Base-by-base conservation (phyloP, 2,329 filamentous ascomycete species). In the Geoglossum cookeanum region DNA sequence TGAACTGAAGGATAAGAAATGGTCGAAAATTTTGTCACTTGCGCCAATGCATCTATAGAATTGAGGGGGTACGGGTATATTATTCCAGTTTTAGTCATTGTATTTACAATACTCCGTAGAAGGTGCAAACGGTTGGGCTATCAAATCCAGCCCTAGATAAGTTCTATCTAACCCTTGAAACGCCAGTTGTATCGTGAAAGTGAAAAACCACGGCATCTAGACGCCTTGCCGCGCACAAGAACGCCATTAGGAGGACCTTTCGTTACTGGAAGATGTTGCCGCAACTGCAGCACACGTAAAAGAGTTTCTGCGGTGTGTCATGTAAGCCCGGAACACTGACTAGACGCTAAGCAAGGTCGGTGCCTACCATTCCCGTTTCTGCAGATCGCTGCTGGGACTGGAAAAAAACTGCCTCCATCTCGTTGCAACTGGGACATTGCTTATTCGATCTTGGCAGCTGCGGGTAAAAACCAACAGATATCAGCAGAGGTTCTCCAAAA, bases 21-120 rank as follows among this genome's bases (percentile, higher is more conserved):
- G 92, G 92, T 94, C 89, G 65, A 98, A 97, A 80, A 97, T 98
- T 65, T 72, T 98, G 68, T 94, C 87, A 64, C 80, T 98, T 78
- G 92, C 92, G 57, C 91, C 92, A 52, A 82, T 85, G 79, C 81
- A 87, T 71, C 72, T 86, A 68, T 86, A 78, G 70, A 61, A 11
- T 22, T 52, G 64, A 48, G 15, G 35, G 7, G 32, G 17, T 39
- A 3, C 22, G 13, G 1, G 39, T 13, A 53, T 53, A 6, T 22
- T 22, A 9, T 45, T 45, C 22, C 22, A 9, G 17, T 45, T 17
- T 9, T 45, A 9, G 17, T 22, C 4, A 45, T 22, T 22, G 22
- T 22, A 22, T 22, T 22, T 22, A 22, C 22, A 22, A 22, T 22
- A 22, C 22, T 22, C 22, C 2, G 17, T 45, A 22, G 17, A 17